These are phyloP conservation scores for Ephemerocybe angulata DNA, from an alignment of 768 basidiomycete species.

Conservation along the genomic window DNA sequence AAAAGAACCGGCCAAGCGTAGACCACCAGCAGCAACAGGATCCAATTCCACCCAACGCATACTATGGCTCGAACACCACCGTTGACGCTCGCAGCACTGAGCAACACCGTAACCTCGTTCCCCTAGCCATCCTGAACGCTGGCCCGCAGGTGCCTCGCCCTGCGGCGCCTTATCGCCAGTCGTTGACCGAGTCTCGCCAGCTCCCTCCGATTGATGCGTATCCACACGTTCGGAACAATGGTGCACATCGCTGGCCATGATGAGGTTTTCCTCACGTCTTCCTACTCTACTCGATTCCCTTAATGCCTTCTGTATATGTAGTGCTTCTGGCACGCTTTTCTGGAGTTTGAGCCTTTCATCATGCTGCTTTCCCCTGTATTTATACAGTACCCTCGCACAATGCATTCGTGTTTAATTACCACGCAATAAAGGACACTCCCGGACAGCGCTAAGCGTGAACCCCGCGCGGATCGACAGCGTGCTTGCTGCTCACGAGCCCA, in stretches of 20 bases:
- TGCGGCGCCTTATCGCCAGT: slow-evolving; percentile 16
- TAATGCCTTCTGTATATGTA: background rate
- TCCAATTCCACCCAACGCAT: slow-evolving; percentile 7
- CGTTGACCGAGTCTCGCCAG: slow-evolving; percentile 15
- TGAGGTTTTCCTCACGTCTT: background rate
- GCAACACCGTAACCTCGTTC: slow-evolving; percentile 7
- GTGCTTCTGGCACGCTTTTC: background rate
- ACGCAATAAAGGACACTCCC: no score
- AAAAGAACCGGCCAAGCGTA: slow-evolving; percentile 49
- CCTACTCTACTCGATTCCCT: background rate
- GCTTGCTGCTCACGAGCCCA: no score
- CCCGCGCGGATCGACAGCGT: no score
- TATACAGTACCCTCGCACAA: no score
- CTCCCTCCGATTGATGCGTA: slow-evolving; percentile 23
- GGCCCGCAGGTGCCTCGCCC: slow-evolving; percentile 9
- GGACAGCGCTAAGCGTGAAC: no score
- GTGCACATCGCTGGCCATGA: background rate
- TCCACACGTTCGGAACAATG: background rate
- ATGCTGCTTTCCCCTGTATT: no score
- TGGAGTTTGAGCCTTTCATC: no score
- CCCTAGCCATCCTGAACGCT: slow-evolving; percentile 4
- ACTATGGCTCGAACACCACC: slow-evolving; percentile 2
- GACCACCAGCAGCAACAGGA: slow-evolving; percentile 11
- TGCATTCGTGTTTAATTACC: no score
- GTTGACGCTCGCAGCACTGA: slow-evolving; percentile 6